Conservation (phyloP, 805 yeast genomes). For the Suhomyces kilbournensis region DNA sequence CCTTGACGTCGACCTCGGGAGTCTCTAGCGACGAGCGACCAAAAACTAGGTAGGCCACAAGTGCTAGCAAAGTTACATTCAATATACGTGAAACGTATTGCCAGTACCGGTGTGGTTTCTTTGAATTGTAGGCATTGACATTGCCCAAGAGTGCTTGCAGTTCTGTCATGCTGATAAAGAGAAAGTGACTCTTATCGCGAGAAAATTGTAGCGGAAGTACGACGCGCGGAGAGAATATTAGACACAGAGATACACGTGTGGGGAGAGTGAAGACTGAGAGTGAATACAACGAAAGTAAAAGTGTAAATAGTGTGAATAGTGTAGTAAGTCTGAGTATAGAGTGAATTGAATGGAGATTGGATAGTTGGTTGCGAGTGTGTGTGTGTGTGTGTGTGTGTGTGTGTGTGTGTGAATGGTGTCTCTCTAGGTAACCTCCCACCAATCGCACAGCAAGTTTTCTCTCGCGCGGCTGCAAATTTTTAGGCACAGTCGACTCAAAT, state of each 20-base stretch:
- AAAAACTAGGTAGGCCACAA: slow-evolving; percentile 4
- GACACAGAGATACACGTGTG: background rate
- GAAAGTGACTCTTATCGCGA: background rate
- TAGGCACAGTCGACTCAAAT: background rate
- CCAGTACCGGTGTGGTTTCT: slow-evolving; percentile 3
- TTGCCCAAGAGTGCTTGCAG: slow-evolving; percentile 11
- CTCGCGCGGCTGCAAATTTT: background rate
- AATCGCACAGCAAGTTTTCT: too few relatives aligned
- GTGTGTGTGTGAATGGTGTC: too few relatives aligned
- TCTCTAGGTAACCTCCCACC: background rate
- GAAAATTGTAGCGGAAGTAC: background rate
- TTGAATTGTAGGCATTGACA: slow-evolving; percentile 8
- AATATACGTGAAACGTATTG: slow-evolving; percentile 1
- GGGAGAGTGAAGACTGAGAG: too few relatives aligned
- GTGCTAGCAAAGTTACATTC: background rate
- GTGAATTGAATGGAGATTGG: too few relatives aligned
- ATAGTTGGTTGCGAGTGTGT: too few relatives aligned
- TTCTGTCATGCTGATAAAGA: slow-evolving; percentile 5
- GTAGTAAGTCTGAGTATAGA: too few relatives aligned
- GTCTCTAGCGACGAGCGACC: background rate
- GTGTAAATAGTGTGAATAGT: too few relatives aligned
- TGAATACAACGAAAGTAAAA: too few relatives aligned
- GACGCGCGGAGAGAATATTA: too few relatives aligned
- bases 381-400: too few relatives aligned
- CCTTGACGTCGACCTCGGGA: slow-evolving; percentile 7